These are phyloP conservation scores for Scheffersomyces illinoinensis DNA, from an alignment of 1,139 yeast species.

Conservation along the genomic window DNA sequence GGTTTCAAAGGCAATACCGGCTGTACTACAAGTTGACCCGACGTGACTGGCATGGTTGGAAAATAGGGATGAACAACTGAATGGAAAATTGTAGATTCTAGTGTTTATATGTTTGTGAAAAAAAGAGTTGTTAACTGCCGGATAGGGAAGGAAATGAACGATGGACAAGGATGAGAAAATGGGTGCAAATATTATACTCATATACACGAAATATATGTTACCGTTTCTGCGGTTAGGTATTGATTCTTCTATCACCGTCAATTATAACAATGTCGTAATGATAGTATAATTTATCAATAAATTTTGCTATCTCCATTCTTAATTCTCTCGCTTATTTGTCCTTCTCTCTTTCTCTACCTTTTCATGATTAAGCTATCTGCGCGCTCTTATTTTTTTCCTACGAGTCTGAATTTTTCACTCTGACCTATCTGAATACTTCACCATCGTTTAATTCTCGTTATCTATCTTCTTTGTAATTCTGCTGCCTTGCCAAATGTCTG, in stretches of 20 bases:
- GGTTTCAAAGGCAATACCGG: slow-evolving; percentile 25
- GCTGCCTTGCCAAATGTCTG: background rate
- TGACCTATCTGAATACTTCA: background rate
- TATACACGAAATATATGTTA: background rate
- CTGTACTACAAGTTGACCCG: background rate
- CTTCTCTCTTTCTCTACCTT: background rate
- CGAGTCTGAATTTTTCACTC: background rate
- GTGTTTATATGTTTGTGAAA: background rate
- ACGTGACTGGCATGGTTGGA: background rate
- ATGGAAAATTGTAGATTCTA: background rate
- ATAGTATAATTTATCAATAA: background rate
- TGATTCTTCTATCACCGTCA: background rate
- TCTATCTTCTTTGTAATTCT: background rate
- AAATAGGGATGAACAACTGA: background rate
- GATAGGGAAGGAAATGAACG: background rate
- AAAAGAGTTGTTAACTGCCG: background rate
- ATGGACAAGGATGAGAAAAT: background rate
- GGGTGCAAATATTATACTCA: background rate
- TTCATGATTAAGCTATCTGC: background rate
- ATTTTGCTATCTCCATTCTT: background rate
- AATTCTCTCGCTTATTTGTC: background rate
- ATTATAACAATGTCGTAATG: background rate
- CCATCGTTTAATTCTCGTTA: too few relatives aligned
- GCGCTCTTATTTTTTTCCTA: background rate
- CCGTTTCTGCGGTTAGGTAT: background rate